These are phyloP conservation scores for Aspergillus intermedius DNA, from an alignment of 2,329 filamentous ascomycete species.

Conservation along the genomic window DNA sequence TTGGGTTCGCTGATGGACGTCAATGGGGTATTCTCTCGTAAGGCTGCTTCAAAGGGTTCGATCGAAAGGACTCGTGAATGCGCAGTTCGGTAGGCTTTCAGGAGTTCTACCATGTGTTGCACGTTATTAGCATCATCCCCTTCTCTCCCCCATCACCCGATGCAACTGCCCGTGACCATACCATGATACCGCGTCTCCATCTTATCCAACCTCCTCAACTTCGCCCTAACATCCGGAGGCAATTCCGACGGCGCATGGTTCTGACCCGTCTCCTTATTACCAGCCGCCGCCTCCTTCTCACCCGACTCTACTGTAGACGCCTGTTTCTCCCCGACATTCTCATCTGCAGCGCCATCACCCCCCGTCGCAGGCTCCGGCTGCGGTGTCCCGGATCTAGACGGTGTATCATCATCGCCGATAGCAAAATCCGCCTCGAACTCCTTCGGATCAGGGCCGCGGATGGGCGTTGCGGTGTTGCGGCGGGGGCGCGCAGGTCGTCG, in stretches of 20 bases:
- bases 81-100: constrained; percentile 86
- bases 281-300: constrained; percentile 19
- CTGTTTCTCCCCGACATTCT: constrained; percentile 18
- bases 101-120: constrained; percentile 56
- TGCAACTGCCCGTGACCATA: constrained; percentile 31
- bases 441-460: constrained; percentile 68
- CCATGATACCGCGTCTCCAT: constrained; percentile 81
- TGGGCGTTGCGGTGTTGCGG: constrained; percentile 36
- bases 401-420: constrained; percentile 73
- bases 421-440: constrained; percentile 84
- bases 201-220: constrained; percentile 80
- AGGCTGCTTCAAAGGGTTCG: constrained; percentile 83
- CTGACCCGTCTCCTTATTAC: constrained; percentile 8
- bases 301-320: constrained; percentile 7
- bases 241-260: constrained; percentile 47
- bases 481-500: constrained; percentile 26
- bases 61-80: constrained; percentile 81
- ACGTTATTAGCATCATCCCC: not conserved
- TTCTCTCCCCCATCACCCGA: not conserved
- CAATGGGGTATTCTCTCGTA: constrained; percentile 88
- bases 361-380: constrained; percentile 39
- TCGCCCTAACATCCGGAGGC: constrained; percentile 66
- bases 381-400: constrained; percentile 57
- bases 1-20: constrained; percentile 80
- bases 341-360: constrained; percentile 16